phyloP scores from a whole-genome alignment of 306 rosid genomes.

The Quercus alba region DNA sequence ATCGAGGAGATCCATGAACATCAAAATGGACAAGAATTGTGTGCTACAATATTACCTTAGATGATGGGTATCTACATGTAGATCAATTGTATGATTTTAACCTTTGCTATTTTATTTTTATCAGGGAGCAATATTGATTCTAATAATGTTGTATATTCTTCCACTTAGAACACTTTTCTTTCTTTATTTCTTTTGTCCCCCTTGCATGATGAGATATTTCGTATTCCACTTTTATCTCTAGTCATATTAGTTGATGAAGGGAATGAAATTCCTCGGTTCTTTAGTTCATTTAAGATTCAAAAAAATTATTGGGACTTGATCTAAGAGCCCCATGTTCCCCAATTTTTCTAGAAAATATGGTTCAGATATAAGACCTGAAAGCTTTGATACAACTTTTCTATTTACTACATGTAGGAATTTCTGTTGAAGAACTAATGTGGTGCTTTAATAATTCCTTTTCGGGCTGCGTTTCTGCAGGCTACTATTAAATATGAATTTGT shows the following conservation, averaged over 20 bases:
- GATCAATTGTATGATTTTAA: constrained; percentile 54
- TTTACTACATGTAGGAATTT: not conserved
- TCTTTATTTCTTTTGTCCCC: not conserved
- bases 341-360: not conserved
- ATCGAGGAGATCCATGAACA: not conserved
- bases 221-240: constrained; percentile 1
- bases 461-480: constrained; percentile 53
- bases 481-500: constrained; percentile 52
- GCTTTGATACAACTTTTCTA: constrained; percentile 5
- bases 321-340: not conserved
- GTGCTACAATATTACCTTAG: constrained; percentile 52
- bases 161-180: constrained; percentile 2
- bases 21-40: constrained; percentile 70
- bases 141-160: not conserved
- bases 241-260: not conserved
- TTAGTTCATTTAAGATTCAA: not conserved
- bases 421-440: constrained; percentile 8
- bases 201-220: not conserved
- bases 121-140: constrained; percentile 6
- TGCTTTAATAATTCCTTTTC: constrained; percentile 2
- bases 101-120: constrained; percentile 14
- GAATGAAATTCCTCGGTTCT: not conserved
- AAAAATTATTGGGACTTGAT: not conserved
- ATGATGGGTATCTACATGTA: constrained; percentile 76
- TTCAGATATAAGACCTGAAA: not conserved